Evolutionary conservation across 495 filamentous ascomycete genomes (phyloP).

Genomic region (Penicillium robsamsonii): DNA sequence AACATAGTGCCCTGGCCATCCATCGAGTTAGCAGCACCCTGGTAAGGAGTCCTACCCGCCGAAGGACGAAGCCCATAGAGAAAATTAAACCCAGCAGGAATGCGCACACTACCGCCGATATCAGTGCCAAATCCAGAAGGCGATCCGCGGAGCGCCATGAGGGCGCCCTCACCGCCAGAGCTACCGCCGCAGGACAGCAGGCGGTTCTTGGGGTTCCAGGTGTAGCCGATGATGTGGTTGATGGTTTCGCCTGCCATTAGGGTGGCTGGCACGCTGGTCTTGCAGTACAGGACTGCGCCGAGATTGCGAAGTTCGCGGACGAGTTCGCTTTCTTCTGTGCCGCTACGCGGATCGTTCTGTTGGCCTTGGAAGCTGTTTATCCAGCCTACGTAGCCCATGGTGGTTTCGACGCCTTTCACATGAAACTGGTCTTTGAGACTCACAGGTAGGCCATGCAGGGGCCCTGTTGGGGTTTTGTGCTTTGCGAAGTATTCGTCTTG

Average conservation of each 20-base stretch:
- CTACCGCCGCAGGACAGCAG: constrained; percentile 52
- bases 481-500: constrained; percentile 57
- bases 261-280: constrained; percentile 60
- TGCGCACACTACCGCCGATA: constrained; percentile 68
- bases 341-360: constrained; percentile 37
- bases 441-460: constrained; percentile 64
- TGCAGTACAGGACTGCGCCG: constrained; percentile 64
- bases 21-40: constrained; percentile 48
- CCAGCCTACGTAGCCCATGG: constrained; percentile 59
- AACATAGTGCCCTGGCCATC: constrained; percentile 58
- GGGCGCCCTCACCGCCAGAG: constrained; percentile 62
- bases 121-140: constrained; percentile 64
- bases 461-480: constrained; percentile 50
- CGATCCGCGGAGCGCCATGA: constrained; percentile 55
- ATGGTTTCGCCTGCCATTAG: constrained; percentile 62
- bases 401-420: constrained; percentile 61
- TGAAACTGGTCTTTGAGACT: constrained; percentile 73
- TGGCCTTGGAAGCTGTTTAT: constrained; percentile 53
- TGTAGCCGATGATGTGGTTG: constrained; percentile 55
- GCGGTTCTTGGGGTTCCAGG: constrained; percentile 50
- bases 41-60: constrained; percentile 43
- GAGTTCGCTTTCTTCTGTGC: constrained; percentile 47
- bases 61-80: constrained; percentile 57
- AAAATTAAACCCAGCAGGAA: constrained; percentile 64
- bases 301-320: constrained; percentile 52